Evolutionary conservation across 1,284 basidiomycete species (phyloP).

Genomic region (Ustanciosporium gigantosporum): DNA sequence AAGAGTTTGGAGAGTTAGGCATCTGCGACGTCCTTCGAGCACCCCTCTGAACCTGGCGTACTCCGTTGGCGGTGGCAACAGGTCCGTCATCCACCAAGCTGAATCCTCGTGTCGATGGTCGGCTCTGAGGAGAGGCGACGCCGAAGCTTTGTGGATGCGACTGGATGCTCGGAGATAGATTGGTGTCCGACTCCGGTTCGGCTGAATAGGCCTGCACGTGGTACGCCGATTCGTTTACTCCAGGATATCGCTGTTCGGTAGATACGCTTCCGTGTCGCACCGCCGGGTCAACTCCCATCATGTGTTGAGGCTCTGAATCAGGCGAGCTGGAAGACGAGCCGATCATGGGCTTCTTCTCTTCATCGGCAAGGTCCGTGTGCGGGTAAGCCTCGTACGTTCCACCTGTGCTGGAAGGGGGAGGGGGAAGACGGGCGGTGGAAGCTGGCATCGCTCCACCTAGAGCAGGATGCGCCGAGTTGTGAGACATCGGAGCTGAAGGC

Average conservation of each 20-base stretch:
- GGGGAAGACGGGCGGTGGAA: background rate
- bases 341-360: slow-evolving; percentile 53
- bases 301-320: slow-evolving; percentile 24
- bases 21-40: slow-evolving; percentile 44
- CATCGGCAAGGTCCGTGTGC: slow-evolving; percentile 26
- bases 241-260: slow-evolving; percentile 48
- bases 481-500: slow-evolving; percentile 29
- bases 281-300: slow-evolving; percentile 9
- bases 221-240: slow-evolving; percentile 39
- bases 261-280: slow-evolving; percentile 48
- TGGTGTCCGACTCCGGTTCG: slow-evolving; percentile 38
- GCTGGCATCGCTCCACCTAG: slow-evolving; percentile 4
- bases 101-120: slow-evolving; percentile 42
- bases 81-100: slow-evolving; percentile 59
- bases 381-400: slow-evolving; percentile 38
- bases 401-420: background rate
- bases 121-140: slow-evolving; percentile 9
- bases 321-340: slow-evolving; percentile 41
- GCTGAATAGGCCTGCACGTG: slow-evolving; percentile 46
- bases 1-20: slow-evolving; percentile 15
- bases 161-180: slow-evolving; percentile 8
- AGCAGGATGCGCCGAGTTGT: slow-evolving; percentile 23
- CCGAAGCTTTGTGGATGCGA: slow-evolving; percentile 5
- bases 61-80: slow-evolving; percentile 41
- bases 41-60: slow-evolving; percentile 55